These are phyloP conservation scores for Citrullus colocynthis DNA, from an alignment of 306 rosid genomes.

Conservation along the genomic window DNA sequence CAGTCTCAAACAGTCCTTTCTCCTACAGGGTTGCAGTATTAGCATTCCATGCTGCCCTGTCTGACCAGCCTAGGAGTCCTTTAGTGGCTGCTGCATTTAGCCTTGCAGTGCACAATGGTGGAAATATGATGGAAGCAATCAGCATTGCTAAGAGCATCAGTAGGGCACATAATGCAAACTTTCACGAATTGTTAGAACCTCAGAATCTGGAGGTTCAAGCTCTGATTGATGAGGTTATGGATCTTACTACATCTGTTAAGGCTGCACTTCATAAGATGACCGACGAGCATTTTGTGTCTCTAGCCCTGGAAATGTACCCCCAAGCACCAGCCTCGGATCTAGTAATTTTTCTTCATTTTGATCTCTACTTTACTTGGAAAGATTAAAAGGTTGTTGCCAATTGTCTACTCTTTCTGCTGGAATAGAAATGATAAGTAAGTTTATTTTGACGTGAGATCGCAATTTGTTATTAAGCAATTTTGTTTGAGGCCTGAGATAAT, in stretches of 20 bases:
- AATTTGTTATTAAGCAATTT: not conserved
- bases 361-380: not conserved
- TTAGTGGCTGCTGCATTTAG: slow-evolving; percentile 68
- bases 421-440: not conserved
- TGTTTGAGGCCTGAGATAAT: not conserved
- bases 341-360: slow-evolving; percentile 16
- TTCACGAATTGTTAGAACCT: slow-evolving; percentile 55
- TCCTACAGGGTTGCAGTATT: slow-evolving; percentile 72
- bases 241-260: slow-evolving; percentile 44
- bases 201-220: slow-evolving; percentile 22
- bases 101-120: slow-evolving; percentile 73
- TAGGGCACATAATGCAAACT: slow-evolving; percentile 34
- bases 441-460: not conserved
- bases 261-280: slow-evolving; percentile 48
- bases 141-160: slow-evolving; percentile 51
- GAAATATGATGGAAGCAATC: slow-evolving; percentile 57
- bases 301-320: slow-evolving; percentile 59
- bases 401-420: not conserved
- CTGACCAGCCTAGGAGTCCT: slow-evolving; percentile 51
- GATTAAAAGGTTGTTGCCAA: not conserved
- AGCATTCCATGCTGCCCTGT: slow-evolving; percentile 66
- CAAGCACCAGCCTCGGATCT: slow-evolving; percentile 70
- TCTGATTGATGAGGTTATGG: slow-evolving; percentile 32
- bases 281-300: slow-evolving; percentile 47
- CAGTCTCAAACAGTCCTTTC: slow-evolving; percentile 20